phyloP scores from a whole-genome alignment of 495 filamentous ascomycete genomes.

The Neurospora sp. region DNA sequence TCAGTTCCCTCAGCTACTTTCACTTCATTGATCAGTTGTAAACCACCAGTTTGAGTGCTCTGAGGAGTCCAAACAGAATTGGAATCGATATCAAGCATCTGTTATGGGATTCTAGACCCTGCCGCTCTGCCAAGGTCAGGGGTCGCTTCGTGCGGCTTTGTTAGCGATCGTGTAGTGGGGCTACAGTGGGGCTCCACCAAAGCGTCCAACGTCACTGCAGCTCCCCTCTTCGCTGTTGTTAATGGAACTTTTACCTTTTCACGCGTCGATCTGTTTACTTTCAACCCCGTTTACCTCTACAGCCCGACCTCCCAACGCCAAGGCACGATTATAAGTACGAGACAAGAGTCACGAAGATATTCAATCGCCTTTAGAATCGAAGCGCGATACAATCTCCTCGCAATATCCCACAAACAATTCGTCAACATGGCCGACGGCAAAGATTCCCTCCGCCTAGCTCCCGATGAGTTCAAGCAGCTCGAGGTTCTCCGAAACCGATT shows the following conservation, averaged over 20 bases:
- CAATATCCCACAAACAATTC: not conserved
- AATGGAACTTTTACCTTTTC: not conserved
- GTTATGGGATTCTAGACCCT: not conserved
- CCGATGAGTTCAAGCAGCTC: constrained; percentile 60
- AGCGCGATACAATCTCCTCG: not conserved
- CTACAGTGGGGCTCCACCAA: not conserved
- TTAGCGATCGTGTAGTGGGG: not conserved
- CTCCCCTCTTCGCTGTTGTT: not conserved
- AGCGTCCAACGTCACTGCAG: not conserved
- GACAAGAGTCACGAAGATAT: not conserved
- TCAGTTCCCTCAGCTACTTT: not conserved
- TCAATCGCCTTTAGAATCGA: not conserved
- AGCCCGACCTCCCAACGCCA: not conserved
- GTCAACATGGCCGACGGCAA: constrained; percentile 27
- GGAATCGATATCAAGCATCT: not conserved
- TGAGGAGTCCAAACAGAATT: not conserved
- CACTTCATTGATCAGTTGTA: not conserved
- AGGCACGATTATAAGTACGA: not conserved
- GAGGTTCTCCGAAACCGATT: constrained; percentile 67
- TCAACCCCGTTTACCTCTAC: not conserved
- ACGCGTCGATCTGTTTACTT: not conserved
- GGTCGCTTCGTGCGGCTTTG: not conserved
- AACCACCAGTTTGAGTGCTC: not conserved
- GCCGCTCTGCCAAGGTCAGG: not conserved
- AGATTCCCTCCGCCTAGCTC: constrained; percentile 30